These are phyloP conservation scores for Hansenula lynferdii DNA, from an alignment of 1,139 yeast species.

Conservation along the genomic window DNA sequence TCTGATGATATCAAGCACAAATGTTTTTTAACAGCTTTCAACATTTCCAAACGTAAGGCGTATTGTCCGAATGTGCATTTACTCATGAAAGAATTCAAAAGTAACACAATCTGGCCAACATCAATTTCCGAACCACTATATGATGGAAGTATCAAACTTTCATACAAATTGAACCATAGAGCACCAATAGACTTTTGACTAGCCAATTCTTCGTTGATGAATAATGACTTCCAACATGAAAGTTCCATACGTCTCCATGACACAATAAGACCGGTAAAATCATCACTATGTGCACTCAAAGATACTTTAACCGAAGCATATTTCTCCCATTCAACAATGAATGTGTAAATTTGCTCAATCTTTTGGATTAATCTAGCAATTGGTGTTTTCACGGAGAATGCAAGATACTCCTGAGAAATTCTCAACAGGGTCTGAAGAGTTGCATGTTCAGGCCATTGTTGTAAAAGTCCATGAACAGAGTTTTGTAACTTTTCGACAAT, in stretches of 20 bases:
- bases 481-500: constrained; percentile 45
- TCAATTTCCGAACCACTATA: constrained; percentile 27
- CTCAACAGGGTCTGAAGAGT: constrained; percentile 66
- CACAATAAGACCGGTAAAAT: constrained; percentile 65
- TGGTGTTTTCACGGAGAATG: constrained; percentile 62
- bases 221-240: constrained; percentile 77
- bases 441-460: constrained; percentile 95
- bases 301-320: constrained; percentile 82
- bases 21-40: constrained; percentile 62
- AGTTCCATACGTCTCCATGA: constrained; percentile 90
- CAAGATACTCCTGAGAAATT: constrained; percentile 64
- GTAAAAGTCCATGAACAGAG: constrained; percentile 44
- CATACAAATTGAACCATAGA: constrained; percentile 93
- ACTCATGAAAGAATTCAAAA: constrained; percentile 71
- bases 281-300: constrained; percentile 47
- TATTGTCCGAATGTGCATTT: constrained; percentile 77
- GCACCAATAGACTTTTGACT: constrained; percentile 54
- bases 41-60: constrained; percentile 46
- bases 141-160: constrained; percentile 56
- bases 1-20: constrained; percentile 22
- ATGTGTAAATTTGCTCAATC: constrained; percentile 80
- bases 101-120: constrained; percentile 47
- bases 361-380: constrained; percentile 75
- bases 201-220: constrained; percentile 57
- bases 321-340: constrained; percentile 88